Base-by-base conservation (phyloP, 2,329 filamentous ascomycete genomes). In the Colletotrichum cuscutae region DNA sequence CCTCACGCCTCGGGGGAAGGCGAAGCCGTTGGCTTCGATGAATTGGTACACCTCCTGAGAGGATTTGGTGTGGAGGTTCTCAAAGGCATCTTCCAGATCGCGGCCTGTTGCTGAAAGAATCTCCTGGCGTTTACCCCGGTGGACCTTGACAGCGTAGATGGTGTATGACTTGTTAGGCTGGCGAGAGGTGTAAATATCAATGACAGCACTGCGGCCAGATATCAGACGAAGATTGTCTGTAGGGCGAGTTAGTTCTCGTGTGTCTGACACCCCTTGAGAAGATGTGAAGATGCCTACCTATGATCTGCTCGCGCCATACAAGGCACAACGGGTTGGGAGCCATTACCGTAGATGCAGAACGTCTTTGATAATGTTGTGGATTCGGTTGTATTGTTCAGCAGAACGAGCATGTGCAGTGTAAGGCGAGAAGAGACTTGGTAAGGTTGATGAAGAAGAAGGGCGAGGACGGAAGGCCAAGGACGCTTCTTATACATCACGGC, bases 101-200 rank as follows among this genome's bases (percentile, higher is more conserved):
- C 71, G 58, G 7, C 76, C 81, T 1, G 79, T 75, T 24, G 80
- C 82, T n/a, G 79, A 80, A 11, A 85, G 75, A 15, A 82, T 72
- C 22, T 76, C 77, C 52, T 73, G 84, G 78, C 94, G 95, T 86
- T 95, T 95, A 35, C 93, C 93, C 80, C 95, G 94, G 82, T 95
- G 92, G 70, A 93, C 91, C 82, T 92, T 92, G 63, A 91, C 88
- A 35, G 97, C 92, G 4, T 94, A 93, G 79, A 97, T 95, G 24
- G 67, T 72, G 37, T 64, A 73, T 8, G 67, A 52, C 52, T 68
- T 72, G n/a, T 67, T 63, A 13, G 71, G 71, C 32, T 71, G 61
- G 24, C 68, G 62, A 28, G 71, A 57, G 5, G 71, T 72, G 32
- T 66, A 66, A 30, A 73, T 68, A 52, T 73, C 71, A 26, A 73